Base-by-base conservation (phyloP, 805 yeast species). In the Brettanomyces bruxellensis region DNA sequence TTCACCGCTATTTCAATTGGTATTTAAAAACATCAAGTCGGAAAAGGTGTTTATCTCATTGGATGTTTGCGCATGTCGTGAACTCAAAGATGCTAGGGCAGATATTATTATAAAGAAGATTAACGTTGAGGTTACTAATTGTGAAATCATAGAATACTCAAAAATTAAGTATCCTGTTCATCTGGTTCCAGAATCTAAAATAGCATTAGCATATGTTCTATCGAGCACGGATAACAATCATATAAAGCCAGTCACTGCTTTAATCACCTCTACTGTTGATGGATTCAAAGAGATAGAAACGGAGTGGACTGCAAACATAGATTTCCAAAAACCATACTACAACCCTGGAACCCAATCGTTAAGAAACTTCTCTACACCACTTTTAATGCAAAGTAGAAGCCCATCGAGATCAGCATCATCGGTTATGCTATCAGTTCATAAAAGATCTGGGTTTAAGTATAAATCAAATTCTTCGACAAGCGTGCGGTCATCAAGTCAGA, bases 281-380 rank as follows among this genome's bases (percentile, higher is more conserved):
- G 45, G 47, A 4, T 45, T 53, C 4, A 48, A 52, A 22, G 38
- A 52, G 6, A 52, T 65, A 12, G 48, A 49, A 4, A 67, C 72
- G 1, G 58, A 56, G 34, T 69, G 73, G 73, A 57, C 59, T 5
- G 67, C 73, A 3, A 60, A 60, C 30, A 60, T 69, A 8, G 5
- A 54, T 47, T 32, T 44, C 51, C 32, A 56, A 47, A 46, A 57
- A 45, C 43, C 37, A 59, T 49, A 49, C 53, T 46, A n/a, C 18
- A 13, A 18, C 23, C 34, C 40, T 1, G 11, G 14, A 5, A 32
- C 40, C 1, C 22, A 34, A 13, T 24, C 44, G 5, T 14, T 24
- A 7, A 34, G 45, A 35, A 34, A 13, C 12, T 22, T 30, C 32
- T 42, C 45, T 24, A 25, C 45, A 3, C 45, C 45, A 14, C n/a